Percentiles rank a stretch among this genome's conserved stretches.
These are phyloP conservation scores for Citrus sp. DNA, from an alignment of 345 rosid species.

Conservation along the genomic window DNA sequence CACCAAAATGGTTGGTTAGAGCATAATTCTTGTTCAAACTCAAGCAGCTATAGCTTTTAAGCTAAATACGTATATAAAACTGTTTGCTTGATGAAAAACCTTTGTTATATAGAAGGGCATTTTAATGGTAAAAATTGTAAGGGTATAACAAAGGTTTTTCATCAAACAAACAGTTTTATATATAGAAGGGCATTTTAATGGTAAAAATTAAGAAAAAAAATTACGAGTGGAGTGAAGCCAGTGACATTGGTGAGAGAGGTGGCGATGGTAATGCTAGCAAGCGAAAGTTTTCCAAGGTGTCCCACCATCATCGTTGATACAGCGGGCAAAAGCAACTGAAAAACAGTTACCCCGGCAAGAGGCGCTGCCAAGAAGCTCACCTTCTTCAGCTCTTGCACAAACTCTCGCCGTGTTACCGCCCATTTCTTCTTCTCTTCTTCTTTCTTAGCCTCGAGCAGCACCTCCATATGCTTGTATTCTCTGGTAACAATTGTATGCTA, in stretches of 20 bases:
- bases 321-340: constrained; percentile 13
- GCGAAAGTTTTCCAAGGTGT: constrained; percentile 26
- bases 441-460: too few species aligned
- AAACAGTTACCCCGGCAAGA: constrained; percentile 26
- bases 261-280: constrained; percentile 25
- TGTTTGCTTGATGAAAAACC: too few species aligned
- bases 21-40: too few species aligned
- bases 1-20: too few species aligned
- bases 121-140: neutral
- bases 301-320: constrained; percentile 31
- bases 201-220: neutral
- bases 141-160: too few species aligned
- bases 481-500: too few species aligned
- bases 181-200: neutral
- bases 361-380: constrained; percentile 26
- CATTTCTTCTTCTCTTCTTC: neutral
- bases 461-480: too few species aligned
- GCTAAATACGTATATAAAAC: too few species aligned
- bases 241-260: constrained; percentile 26
- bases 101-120: too few species aligned
- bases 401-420: neutral
- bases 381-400: constrained; percentile 24
- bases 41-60: too few species aligned
- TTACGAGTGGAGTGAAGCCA: constrained; percentile 24
- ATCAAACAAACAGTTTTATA: too few species aligned